Conservation (phyloP, 225 moss, liverwort and hornwort species). For the Lunularia cruciata region DNA sequence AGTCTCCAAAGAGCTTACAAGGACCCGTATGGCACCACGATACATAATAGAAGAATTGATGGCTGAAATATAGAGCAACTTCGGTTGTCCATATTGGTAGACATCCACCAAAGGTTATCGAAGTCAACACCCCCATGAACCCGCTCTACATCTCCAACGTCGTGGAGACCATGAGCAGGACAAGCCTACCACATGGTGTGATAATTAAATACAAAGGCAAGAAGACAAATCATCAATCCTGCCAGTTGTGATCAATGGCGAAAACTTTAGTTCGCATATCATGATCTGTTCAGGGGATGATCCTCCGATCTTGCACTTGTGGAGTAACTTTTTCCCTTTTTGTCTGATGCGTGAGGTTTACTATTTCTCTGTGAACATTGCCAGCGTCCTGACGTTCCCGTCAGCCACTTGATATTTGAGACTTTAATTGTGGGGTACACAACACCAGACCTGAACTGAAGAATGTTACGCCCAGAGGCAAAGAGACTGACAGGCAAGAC, state of each 20-base stretch:
- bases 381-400: constrained; percentile 1
- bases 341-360: constrained; percentile 7
- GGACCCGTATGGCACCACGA: too few species aligned
- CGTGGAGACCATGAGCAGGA: background rate
- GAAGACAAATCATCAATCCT: background rate
- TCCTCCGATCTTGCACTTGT: constrained; percentile 33
- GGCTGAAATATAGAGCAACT: background rate
- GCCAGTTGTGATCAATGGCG: background rate
- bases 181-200: constrained; percentile 1
- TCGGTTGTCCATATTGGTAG: background rate
- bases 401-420: background rate
- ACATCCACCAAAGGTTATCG: background rate
- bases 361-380: constrained; percentile 38
- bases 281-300: background rate
- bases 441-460: background rate
- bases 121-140: background rate
- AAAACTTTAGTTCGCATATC: background rate
- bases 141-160: background rate
- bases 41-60: background rate
- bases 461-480: background rate
- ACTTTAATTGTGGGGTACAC: background rate
- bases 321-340: constrained; percentile 12
- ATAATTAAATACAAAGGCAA: background rate
- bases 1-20: too few species aligned
- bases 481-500: background rate